phyloP scores from a whole-genome alignment of 441 rosid species.

The Pelargonium fulgidum region DNA sequence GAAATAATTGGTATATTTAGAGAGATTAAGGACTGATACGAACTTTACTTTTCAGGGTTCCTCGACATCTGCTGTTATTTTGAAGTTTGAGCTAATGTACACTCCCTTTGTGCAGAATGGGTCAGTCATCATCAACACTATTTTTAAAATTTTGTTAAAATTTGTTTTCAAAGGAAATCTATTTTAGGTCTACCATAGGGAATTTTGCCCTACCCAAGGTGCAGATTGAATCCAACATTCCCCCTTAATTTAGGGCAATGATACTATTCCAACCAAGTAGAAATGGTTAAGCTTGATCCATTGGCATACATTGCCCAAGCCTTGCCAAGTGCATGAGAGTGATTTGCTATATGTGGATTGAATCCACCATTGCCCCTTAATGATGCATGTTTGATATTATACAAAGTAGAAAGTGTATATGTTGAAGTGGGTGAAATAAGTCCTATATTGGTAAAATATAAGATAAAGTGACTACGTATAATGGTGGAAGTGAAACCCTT shows the following conservation, averaged over 20 bases:
- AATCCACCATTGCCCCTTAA: no score
- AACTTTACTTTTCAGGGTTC: conserved; percentile 44
- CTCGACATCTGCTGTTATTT: conserved; percentile 63
- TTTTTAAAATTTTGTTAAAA: conserved; percentile 7
- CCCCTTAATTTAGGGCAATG: no score
- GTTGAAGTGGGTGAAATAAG: no score
- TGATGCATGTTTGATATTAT: background rate
- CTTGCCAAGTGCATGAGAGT: background rate
- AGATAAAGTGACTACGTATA: no score
- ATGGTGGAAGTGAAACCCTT: no score
- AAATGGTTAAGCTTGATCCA: background rate
- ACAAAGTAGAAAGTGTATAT: background rate
- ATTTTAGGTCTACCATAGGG: background rate
- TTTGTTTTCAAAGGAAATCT: background rate
- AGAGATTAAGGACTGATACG: conserved; percentile 10
- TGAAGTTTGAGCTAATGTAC: conserved; percentile 88
- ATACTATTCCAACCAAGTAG: no score
- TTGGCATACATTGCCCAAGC: background rate
- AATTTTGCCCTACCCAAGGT: no score
- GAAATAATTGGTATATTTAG: background rate
- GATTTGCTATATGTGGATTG: background rate
- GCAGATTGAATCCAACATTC: no score
- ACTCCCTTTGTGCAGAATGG: conserved; percentile 47
- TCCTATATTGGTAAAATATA: no score
- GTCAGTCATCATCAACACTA: conserved; percentile 28